Evolutionary conservation across 441 rosid genomes (phyloP).

Genomic region (Adansonia gregorii): DNA sequence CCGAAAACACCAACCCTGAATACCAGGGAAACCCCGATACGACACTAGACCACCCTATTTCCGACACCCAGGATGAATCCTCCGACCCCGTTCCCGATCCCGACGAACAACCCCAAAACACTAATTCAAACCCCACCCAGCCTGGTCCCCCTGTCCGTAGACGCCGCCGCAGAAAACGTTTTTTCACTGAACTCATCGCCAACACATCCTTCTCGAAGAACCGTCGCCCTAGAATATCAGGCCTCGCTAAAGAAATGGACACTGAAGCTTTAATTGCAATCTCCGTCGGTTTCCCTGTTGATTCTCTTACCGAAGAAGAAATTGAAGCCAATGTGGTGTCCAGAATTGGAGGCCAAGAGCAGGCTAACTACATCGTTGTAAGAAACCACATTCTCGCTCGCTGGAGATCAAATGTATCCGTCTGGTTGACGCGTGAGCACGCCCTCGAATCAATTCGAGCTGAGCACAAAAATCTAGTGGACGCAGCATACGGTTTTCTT

Average conservation of each 20-base stretch:
- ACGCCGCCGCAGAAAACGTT: slow-evolving; percentile 80
- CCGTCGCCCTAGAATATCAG: slow-evolving; percentile 57
- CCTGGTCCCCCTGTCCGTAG: slow-evolving; percentile 53
- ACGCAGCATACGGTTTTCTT: slow-evolving; percentile 69
- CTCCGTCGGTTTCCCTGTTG: slow-evolving; percentile 88
- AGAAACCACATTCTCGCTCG: slow-evolving; percentile 81
- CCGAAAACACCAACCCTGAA: slow-evolving; percentile 37
- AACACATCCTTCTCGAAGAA: slow-evolving; percentile 63
- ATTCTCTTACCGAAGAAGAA: slow-evolving; percentile 91
- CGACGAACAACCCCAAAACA: slow-evolving; percentile 48
- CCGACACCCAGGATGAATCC: slow-evolving; percentile 75
- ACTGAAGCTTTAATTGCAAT: slow-evolving; percentile 77
- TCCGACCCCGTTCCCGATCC: slow-evolving; percentile 58
- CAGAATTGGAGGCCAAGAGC: slow-evolving; percentile 72
- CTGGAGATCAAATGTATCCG: slow-evolving; percentile 81
- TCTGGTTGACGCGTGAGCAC: slow-evolving; percentile 75
- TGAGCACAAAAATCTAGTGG: slow-evolving; percentile 64
- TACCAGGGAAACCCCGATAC: slow-evolving; percentile 38
- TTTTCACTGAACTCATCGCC: slow-evolving; percentile 82
- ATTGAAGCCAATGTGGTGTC: slow-evolving; percentile 86
- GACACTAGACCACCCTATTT: slow-evolving; percentile 46
- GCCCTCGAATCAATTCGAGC: slow-evolving; percentile 71
- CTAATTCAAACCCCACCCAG: slow-evolving; percentile 41
- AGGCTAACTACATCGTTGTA: slow-evolving; percentile 71
- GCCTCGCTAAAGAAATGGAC: slow-evolving; percentile 68